phyloP scores from a whole-genome alignment of 495 filamentous ascomycete genomes.

The Aspergillus cavernicola region DNA sequence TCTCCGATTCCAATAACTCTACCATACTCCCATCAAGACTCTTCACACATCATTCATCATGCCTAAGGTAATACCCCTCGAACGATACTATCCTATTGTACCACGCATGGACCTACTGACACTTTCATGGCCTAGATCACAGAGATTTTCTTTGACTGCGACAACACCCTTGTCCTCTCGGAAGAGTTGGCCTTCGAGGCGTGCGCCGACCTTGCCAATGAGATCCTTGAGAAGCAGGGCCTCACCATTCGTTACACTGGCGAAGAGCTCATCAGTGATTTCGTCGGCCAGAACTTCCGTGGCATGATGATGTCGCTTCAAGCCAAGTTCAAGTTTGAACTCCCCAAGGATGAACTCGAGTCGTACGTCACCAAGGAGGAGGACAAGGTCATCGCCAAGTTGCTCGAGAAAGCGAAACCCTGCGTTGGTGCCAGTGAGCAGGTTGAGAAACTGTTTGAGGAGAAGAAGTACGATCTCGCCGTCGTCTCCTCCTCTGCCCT shows the following conservation, averaged over 20 bases:
- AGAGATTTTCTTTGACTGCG: slow-evolving; percentile 90
- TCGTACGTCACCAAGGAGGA: slow-evolving; percentile 76
- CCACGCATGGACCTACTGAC: slow-evolving; percentile 18
- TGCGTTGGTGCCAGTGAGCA: slow-evolving; percentile 71
- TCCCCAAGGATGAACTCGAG: slow-evolving; percentile 66
- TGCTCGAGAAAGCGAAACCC: slow-evolving; percentile 63
- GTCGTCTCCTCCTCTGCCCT: slow-evolving; percentile 81
- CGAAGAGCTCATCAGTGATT: slow-evolving; percentile 74
- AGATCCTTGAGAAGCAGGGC: slow-evolving; percentile 68
- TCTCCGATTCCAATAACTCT: neutral
- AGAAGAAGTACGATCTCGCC: slow-evolving; percentile 68
- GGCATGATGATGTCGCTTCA: slow-evolving; percentile 79
- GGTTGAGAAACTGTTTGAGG: slow-evolving; percentile 59
- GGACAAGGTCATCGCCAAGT: slow-evolving; percentile 77
- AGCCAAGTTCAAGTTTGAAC: slow-evolving; percentile 68
- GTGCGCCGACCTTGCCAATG: slow-evolving; percentile 88
- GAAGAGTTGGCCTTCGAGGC: slow-evolving; percentile 92
- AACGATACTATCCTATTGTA: neutral
- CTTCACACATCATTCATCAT: slow-evolving; percentile 29
- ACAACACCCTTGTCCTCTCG: slow-evolving; percentile 95
- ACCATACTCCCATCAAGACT: neutral
- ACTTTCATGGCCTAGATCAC: slow-evolving; percentile 54
- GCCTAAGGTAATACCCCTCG: slow-evolving; percentile 37
- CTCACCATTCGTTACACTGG: slow-evolving; percentile 74
- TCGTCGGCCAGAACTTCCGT: slow-evolving; percentile 95